Evolutionary conservation across 768 basidiomycete species (phyloP).

Genomic region (Lactarius hengduanensis): DNA sequence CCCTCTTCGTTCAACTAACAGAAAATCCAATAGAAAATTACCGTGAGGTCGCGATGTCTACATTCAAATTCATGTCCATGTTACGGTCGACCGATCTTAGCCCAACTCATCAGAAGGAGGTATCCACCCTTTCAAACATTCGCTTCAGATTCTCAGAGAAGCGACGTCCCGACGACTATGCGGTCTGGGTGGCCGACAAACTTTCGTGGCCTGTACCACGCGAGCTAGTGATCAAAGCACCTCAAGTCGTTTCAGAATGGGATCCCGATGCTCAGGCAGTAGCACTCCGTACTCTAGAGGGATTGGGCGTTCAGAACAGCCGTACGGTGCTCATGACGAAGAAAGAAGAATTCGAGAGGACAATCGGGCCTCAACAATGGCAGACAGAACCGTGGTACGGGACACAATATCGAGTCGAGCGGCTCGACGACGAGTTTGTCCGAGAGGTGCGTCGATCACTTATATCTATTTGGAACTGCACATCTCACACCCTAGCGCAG

Average conservation of each 20-base stretch:
- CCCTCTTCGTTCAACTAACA: constrained; percentile 18
- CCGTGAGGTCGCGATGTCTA: constrained; percentile 60
- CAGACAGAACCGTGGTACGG: constrained; percentile 89
- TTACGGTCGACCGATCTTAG: constrained; percentile 61
- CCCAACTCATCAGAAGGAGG: constrained; percentile 72
- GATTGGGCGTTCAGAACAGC: constrained; percentile 55
- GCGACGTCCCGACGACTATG: constrained; percentile 74
- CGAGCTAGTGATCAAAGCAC: constrained; percentile 69
- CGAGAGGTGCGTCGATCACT: constrained; percentile 41
- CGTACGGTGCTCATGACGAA: constrained; percentile 80
- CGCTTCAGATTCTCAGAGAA: constrained; percentile 90
- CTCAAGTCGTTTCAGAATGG: constrained; percentile 74
- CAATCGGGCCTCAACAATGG: constrained; percentile 53
- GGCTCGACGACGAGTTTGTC: constrained; percentile 62
- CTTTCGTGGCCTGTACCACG: constrained; percentile 82
- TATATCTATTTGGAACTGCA: constrained; percentile 5
- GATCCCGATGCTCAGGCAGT: constrained; percentile 53
- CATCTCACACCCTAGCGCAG: constrained; percentile 38
- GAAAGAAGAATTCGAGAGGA: constrained; percentile 56
- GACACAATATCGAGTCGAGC: constrained; percentile 79
- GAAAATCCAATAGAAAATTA: constrained; percentile 58
- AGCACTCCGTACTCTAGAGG: constrained; percentile 60
- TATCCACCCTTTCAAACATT: constrained; percentile 64
- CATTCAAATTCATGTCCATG: constrained; percentile 78
- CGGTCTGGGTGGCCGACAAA: constrained; percentile 66